Conservation (phyloP, 2,329 filamentous ascomycete genomes). For the Exophiala calicioides region DNA sequence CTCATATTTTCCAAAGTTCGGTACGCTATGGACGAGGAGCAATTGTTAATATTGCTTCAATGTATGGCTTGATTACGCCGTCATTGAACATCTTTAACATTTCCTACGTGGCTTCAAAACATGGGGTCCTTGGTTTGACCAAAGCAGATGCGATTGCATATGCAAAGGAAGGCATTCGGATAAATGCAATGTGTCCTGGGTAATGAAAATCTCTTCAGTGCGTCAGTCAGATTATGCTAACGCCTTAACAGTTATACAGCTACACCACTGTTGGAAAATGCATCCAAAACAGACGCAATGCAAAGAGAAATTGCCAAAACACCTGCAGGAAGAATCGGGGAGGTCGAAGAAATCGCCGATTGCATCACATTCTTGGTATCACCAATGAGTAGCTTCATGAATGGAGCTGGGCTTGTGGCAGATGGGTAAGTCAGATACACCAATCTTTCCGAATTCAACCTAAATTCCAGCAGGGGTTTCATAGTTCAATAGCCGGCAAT, state of each 20-base stretch:
- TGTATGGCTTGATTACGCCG: slow-evolving; percentile 12
- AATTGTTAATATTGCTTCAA: slow-evolving; percentile 46
- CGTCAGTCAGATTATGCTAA: slow-evolving; percentile 1
- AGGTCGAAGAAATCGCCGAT: slow-evolving; percentile 57
- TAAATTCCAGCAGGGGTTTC: no score
- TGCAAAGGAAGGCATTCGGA: slow-evolving; percentile 53
- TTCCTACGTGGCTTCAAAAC: slow-evolving; percentile 31
- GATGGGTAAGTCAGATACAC: slow-evolving; percentile 35
- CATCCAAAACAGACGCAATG: slow-evolving; percentile 3
- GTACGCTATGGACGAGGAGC: slow-evolving; percentile 38
- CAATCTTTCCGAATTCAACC: no score
- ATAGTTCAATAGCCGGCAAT: no score
- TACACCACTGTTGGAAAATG: slow-evolving; percentile 15
- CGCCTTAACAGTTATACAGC: slow-evolving; percentile 12
- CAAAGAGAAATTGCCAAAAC: slow-evolving; percentile 46
- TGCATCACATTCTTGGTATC: slow-evolving; percentile 55
- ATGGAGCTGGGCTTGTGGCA: slow-evolving; percentile 40
- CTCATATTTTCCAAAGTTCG: slow-evolving; percentile 38
- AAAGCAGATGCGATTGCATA: slow-evolving; percentile 46
- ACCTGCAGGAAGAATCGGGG: slow-evolving; percentile 51
- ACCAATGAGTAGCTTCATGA: slow-evolving; percentile 56
- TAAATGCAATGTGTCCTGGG: slow-evolving; percentile 63
- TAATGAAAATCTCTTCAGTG: slow-evolving; percentile 32
- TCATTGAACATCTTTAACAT: slow-evolving; percentile 41
- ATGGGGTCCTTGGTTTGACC: slow-evolving; percentile 19